Evolutionary conservation across 257 asterid genomes (phyloP).

Genomic region (Solanum chaucha): DNA sequence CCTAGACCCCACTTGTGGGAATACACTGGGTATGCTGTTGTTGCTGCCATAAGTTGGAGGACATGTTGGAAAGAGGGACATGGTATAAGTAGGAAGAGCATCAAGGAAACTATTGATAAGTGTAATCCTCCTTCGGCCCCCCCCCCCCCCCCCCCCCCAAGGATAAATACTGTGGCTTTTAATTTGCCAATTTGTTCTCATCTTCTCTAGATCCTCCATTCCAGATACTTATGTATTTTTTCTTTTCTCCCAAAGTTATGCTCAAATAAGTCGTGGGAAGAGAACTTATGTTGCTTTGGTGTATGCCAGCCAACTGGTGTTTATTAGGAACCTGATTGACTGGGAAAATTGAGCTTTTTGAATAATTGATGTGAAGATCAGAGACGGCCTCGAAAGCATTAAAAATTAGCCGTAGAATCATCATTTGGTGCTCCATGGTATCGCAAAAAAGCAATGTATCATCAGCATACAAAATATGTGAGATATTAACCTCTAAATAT

Average conservation of each 20-base stretch:
- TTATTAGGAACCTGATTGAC: not conserved
- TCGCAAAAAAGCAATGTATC: not conserved
- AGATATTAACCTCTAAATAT: not conserved
- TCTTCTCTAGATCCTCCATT: not conserved
- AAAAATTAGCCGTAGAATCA: not conserved
- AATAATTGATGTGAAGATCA: not conserved
- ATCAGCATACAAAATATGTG: not conserved
- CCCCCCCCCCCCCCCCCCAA: not conserved
- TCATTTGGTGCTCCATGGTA: not conserved
- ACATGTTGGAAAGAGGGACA: not conserved
- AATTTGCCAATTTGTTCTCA: not conserved
- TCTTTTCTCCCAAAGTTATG: not conserved
- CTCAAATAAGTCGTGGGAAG: not conserved
- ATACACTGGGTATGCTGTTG: not conserved
- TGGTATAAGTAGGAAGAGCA: not conserved
- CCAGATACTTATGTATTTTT: not conserved
- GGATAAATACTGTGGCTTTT: not conserved
- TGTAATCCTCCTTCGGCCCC: too few species aligned
- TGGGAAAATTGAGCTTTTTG: not conserved
- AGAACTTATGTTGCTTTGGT: not conserved
- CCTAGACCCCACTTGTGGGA: not conserved
- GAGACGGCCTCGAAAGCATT: not conserved
- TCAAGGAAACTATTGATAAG: not conserved
- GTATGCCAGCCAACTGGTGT: not conserved
- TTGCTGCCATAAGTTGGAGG: not conserved